These are phyloP conservation scores for Ilyonectria mors-panacis DNA, from an alignment of 2,329 filamentous ascomycete species.

Conservation along the genomic window DNA sequence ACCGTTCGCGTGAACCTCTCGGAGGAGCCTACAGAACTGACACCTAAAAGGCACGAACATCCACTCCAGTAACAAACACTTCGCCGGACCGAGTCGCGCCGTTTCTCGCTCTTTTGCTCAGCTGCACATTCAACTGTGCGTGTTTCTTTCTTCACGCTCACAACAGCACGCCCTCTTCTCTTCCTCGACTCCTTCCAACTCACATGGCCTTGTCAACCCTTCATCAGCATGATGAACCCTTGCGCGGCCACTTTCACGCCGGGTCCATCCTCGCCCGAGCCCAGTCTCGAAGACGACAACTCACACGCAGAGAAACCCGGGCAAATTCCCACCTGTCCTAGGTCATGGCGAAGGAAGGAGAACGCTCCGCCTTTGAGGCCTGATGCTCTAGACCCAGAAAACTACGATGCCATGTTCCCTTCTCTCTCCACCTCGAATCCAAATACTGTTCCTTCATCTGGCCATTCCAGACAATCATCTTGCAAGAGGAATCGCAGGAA, in stretches of 20 bases:
- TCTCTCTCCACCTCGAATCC: conserved; percentile 29
- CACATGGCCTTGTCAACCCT: conserved; percentile 2
- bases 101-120: neutral
- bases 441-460: conserved; percentile 4
- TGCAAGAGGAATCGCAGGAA: conserved; percentile 12
- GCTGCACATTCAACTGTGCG: neutral
- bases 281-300: neutral
- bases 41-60: neutral
- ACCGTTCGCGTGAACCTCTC: neutral
- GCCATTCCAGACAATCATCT: neutral
- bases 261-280: conserved; percentile 1
- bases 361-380: neutral
- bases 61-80: neutral
- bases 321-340: neutral
- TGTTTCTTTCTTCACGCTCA: too few species aligned
- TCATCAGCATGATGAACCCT: conserved; percentile 46
- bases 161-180: neutral
- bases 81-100: neutral
- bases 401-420: conserved; percentile 45
- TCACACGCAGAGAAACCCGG: too few species aligned
- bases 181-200: neutral
- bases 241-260: conserved; percentile 48
- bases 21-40: neutral
- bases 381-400: conserved; percentile 37
- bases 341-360: neutral